Base-by-base conservation (phyloP, 140 eudicot species). In the Senecio squalidus region DNA sequence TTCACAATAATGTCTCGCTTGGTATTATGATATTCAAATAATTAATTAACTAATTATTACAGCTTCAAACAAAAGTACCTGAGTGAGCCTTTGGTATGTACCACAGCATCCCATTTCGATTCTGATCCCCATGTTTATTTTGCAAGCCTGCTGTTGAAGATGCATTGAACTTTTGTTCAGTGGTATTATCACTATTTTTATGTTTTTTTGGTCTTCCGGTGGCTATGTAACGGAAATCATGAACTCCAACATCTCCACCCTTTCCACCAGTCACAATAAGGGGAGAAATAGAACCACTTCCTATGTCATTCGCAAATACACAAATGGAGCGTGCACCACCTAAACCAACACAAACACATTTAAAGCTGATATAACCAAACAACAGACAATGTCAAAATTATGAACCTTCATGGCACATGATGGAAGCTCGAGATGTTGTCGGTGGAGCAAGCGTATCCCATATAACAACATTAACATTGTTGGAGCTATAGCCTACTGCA, bases 401-500 rank as follows among this genome's bases (percentile, higher is more conserved):
- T 53, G 41, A 70, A 91, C 99, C 99, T 92, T 92, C 99, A 76
- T 92, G 99, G 68, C 99, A 92, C 96, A 92, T 88, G 65, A 92
- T 89, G 64, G 99, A 84, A 59, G 99, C 99, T 58, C 84, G 95
- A 40, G 96, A 92, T 17, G 95, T 84, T 10, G 93, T 52, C 33
- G 93, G 88, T 24, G 99, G 99, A 50, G 99, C 99, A 61, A 92
- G 92, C 51, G 99, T 92, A 68, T 92, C 99, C 96, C 99, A 92
- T 55, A 92, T 64, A 54, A 92, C 99, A 31, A 92, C 99, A 72
- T 92, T 92, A 39, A 84, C 78, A 28, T 91, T 91, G 68, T 69
- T 78, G 33, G 99, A 87, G 65, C 96, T 84, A 72, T 87, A 78
- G 30, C 99, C 99, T 25, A 83, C 89, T 14, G 95, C 90, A 64